These are phyloP conservation scores for Russula ochroleuca DNA, from an alignment of 768 basidiomycete species.

Conservation along the genomic window DNA sequence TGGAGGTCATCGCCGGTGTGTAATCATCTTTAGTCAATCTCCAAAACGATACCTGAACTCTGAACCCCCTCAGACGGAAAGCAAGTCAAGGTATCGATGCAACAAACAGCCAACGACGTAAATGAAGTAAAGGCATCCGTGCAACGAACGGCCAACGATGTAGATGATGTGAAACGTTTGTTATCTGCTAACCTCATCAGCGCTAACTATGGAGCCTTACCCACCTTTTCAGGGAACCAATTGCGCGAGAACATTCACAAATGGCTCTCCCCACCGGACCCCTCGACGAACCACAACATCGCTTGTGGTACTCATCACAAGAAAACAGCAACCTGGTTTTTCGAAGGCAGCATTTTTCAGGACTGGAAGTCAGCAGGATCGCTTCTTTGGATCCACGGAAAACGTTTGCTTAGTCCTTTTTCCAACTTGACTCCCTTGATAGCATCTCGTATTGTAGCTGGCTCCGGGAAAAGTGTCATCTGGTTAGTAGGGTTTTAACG, in stretches of 20 bases:
- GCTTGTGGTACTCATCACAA: neutral
- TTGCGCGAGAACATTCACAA: neutral
- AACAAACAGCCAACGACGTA: too few species aligned
- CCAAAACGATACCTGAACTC: too few species aligned
- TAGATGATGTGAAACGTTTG: neutral
- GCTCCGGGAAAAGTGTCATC: constrained; percentile 7
- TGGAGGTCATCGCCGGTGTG: too few species aligned
- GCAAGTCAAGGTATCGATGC: too few species aligned
- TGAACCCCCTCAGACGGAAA: too few species aligned
- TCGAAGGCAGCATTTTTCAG: neutral
- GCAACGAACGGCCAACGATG: neutral
- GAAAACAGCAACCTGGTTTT: neutral
- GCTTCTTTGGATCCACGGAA: constrained; percentile 7
- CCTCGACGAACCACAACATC: neutral
- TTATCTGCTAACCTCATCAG: too few species aligned
- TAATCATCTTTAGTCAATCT: too few species aligned
- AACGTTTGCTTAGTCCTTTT: neutral
- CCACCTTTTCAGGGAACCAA: neutral
- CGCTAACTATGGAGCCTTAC: neutral
- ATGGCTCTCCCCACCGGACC: constrained; percentile 15
- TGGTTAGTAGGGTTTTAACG: neutral
- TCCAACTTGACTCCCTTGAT: neutral
- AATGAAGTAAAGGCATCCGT: too few species aligned
- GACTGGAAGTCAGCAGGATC: neutral
- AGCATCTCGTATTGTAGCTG: neutral